Evolutionary conservation across 805 yeast genomes (phyloP).

Genomic region (Candida ortonii): DNA sequence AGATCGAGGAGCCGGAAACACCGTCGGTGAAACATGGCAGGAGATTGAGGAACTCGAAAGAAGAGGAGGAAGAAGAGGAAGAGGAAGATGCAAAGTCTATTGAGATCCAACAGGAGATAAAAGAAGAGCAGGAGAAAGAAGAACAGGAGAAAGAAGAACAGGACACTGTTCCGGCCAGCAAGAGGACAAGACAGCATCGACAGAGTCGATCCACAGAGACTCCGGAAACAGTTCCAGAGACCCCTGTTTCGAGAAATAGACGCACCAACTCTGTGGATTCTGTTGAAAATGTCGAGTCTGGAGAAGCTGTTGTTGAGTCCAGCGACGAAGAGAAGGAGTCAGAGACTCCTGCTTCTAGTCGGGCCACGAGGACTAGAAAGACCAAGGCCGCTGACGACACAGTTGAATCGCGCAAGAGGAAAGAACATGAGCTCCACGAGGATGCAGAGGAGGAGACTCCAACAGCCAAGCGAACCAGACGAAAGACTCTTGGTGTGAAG

Average conservation of each 20-base stretch:
- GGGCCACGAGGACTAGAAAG: slow-evolving; percentile 2
- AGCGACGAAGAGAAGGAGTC: slow-evolving; percentile 1
- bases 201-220: background rate
- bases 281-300: background rate
- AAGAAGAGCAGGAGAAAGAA: background rate
- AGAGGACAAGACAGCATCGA: slow-evolving; percentile 2
- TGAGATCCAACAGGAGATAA: slow-evolving; percentile 4
- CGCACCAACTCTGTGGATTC: background rate
- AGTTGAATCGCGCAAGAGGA: slow-evolving; percentile 3
- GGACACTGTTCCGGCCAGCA: slow-evolving; percentile 1
- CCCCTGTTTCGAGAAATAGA: no score
- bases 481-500: slow-evolving; percentile 6
- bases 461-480: slow-evolving; percentile 5
- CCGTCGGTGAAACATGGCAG: slow-evolving; percentile 8
- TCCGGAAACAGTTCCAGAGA: no score
- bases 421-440: slow-evolving; percentile 3
- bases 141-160: slow-evolving; percentile 3
- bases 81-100: slow-evolving; percentile 1
- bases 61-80: slow-evolving; percentile 4
- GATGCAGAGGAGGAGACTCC: slow-evolving; percentile 10
- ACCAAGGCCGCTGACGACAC: slow-evolving; percentile 3
- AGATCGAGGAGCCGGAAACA: background rate
- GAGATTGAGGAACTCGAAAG: background rate
- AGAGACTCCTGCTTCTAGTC: slow-evolving; percentile 2
- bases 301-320: slow-evolving; percentile 1